Evolutionary conservation across 768 basidiomycete species (phyloP).

Genomic region (Auriscalpium microsporum): DNA sequence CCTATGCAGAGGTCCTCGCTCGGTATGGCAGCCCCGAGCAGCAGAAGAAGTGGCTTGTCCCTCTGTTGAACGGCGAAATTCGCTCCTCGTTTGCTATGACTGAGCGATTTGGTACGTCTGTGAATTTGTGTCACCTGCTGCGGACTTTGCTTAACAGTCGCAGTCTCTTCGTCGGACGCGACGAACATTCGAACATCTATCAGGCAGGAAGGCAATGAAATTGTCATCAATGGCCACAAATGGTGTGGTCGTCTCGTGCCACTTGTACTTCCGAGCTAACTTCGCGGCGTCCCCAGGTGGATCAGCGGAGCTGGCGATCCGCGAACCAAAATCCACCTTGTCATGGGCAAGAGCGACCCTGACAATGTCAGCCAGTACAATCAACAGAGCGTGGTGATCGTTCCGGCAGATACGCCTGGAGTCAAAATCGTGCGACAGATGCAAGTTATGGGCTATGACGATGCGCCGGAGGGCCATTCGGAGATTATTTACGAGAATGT

Average conservation of each 20-base stretch:
- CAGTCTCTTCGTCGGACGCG: conserved; percentile 92
- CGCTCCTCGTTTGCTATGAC: conserved; percentile 97
- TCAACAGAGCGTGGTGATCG: conserved; percentile 91
- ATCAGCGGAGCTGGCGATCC: conserved; percentile 97
- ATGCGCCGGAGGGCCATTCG: conserved; percentile 94
- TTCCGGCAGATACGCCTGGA: conserved; percentile 82
- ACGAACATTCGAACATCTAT: conserved; percentile 91
- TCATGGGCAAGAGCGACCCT: conserved; percentile 93
- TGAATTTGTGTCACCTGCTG: not conserved
- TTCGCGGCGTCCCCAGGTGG: conserved; percentile 50
- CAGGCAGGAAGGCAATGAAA: conserved; percentile 72
- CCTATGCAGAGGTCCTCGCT: conserved; percentile 80
- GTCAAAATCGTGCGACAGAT: conserved; percentile 88
- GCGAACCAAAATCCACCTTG: conserved; percentile 79
- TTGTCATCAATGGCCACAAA: conserved; percentile 94
- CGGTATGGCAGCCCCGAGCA: conserved; percentile 88
- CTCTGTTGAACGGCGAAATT: conserved; percentile 86
- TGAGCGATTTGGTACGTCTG: conserved; percentile 67
- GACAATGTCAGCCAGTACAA: conserved; percentile 64
- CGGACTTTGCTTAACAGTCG: conserved; percentile 4
- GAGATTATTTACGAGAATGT: conserved; percentile 95
- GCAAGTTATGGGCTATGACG: conserved; percentile 90
- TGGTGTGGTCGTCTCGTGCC: conserved; percentile 44
- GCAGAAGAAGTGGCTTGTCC: conserved; percentile 82
- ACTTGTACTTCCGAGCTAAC: not conserved